Conservation (phyloP, 352 stramenopile genomes). For the Blastocystis sp. region DNA sequence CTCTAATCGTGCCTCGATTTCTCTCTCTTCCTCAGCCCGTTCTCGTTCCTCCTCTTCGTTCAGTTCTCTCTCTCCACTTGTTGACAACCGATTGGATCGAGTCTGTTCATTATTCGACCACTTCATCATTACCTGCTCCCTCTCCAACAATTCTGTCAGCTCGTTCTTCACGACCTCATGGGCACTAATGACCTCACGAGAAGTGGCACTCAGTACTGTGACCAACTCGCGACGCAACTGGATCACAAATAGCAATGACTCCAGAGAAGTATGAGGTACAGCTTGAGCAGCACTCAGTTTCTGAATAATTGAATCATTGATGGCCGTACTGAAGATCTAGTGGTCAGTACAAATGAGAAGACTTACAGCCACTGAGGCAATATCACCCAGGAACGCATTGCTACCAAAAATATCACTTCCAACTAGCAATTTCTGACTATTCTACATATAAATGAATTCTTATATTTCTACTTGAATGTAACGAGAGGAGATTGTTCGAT, state of each 20-base stretch:
- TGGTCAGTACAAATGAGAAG: neutral
- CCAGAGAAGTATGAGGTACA: conserved; percentile 6
- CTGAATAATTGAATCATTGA: neutral
- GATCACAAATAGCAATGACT: neutral
- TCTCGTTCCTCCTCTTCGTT: neutral
- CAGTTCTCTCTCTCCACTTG: neutral
- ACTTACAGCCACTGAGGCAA: conserved; percentile 21
- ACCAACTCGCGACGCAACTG: neutral
- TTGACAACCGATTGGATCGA: neutral
- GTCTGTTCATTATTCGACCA: neutral
- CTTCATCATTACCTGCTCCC: neutral
- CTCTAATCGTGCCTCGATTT: neutral
- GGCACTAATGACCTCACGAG: neutral
- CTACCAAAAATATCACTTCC: neutral
- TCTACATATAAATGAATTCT: neutral
- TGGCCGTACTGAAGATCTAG: neutral
- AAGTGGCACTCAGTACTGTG: neutral
- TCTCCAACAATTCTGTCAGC: neutral
- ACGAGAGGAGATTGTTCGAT: neutral
- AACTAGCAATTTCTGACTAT: neutral
- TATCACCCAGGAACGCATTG: neutral
- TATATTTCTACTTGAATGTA: neutral
- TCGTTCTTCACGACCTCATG: neutral
- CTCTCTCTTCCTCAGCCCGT: neutral
- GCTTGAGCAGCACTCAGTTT: neutral